phyloP scores from a whole-genome alignment of 2,329 filamentous ascomycete species.

The Arthroderma sp. region DNA sequence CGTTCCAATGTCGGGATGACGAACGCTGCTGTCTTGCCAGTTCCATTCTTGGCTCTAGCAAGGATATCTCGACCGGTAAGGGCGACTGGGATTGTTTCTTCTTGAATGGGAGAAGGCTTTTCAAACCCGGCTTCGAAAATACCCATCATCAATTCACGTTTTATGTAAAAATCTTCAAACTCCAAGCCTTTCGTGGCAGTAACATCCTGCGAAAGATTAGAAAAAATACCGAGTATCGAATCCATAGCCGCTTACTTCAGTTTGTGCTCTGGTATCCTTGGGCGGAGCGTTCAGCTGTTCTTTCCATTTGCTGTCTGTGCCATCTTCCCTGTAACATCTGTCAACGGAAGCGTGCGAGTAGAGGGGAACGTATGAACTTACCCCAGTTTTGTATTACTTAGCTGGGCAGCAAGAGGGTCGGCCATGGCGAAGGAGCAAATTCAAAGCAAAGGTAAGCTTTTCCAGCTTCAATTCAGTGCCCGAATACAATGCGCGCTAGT shows the following conservation, averaged over 20 bases:
- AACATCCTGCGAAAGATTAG: conserved; percentile 57
- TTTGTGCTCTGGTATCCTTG: conserved; percentile 38
- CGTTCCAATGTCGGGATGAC: conserved; percentile 90
- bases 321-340: conserved; percentile 21
- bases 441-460: too few relatives aligned
- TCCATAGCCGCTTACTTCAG: conserved; percentile 28
- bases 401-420: conserved; percentile 32
- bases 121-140: conserved; percentile 99
- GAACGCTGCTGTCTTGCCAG: conserved; percentile 95
- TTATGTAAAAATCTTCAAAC: conserved; percentile 93
- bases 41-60: conserved; percentile 94
- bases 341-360: not conserved
- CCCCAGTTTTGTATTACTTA: conserved; percentile 32
- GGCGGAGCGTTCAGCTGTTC: conserved; percentile 32
- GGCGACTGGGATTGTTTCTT: conserved; percentile 95
- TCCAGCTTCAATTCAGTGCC: too few relatives aligned
- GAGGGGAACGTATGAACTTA: conserved; percentile 13
- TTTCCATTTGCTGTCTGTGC: conserved; percentile 30
- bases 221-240: conserved; percentile 4
- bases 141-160: conserved; percentile 92
- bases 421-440: conserved; percentile 19
- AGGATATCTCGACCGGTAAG: conserved; percentile 90
- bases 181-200: conserved; percentile 95
- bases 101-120: conserved; percentile 96
- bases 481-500: too few relatives aligned